Percentiles rank a stretch among this genome's conserved stretches.
Conservation (phyloP, 2,329 filamentous ascomycete genomes). For the Tolypocladium endophyticum region DNA sequence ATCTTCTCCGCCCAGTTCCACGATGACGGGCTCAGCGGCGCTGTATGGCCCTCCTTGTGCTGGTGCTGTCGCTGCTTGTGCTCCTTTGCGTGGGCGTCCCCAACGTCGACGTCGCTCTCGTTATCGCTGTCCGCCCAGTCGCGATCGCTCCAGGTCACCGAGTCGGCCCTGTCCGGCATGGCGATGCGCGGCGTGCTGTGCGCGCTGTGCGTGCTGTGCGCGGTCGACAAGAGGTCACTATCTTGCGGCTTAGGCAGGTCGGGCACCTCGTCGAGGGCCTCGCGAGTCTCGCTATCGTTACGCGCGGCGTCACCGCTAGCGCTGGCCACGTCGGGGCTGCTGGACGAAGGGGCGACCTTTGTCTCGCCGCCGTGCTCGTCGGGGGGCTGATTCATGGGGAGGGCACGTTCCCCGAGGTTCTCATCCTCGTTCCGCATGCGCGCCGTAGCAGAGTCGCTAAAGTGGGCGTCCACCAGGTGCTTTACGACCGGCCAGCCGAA, state of each 20-base stretch:
- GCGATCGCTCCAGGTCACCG: slow-evolving; percentile 54
- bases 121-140: slow-evolving; percentile 48
- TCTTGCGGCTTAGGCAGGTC: slow-evolving; percentile 27
- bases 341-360: slow-evolving; percentile 17
- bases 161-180: slow-evolving; percentile 31
- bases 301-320: slow-evolving; percentile 8
- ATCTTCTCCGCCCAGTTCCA: slow-evolving; percentile 49
- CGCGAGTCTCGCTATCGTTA: slow-evolving; percentile 18
- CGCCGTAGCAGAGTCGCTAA: slow-evolving; percentile 58
- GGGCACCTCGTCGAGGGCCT: slow-evolving; percentile 33
- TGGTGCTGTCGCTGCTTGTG: slow-evolving; percentile 1
- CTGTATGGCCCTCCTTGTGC: slow-evolving; percentile 6
- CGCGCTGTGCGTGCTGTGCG: slow-evolving; percentile 7
- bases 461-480: slow-evolving; percentile 90
- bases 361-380: slow-evolving; percentile 58
- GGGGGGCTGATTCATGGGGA: slow-evolving; percentile 43
- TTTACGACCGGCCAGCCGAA: slow-evolving; percentile 97
- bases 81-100: slow-evolving; percentile 7
- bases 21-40: slow-evolving; percentile 13
- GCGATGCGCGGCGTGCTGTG: slow-evolving; percentile 6
- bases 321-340: slow-evolving; percentile 14
- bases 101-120: slow-evolving; percentile 26
- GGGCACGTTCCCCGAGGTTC: slow-evolving; percentile 57
- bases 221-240: slow-evolving; percentile 10
- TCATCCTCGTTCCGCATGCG: slow-evolving; percentile 58